Evolutionary conservation across 345 rosid genomes (phyloP), one percentile per base, ranked within the genome.

Genomic region (Hypericum androsaemum): DNA sequence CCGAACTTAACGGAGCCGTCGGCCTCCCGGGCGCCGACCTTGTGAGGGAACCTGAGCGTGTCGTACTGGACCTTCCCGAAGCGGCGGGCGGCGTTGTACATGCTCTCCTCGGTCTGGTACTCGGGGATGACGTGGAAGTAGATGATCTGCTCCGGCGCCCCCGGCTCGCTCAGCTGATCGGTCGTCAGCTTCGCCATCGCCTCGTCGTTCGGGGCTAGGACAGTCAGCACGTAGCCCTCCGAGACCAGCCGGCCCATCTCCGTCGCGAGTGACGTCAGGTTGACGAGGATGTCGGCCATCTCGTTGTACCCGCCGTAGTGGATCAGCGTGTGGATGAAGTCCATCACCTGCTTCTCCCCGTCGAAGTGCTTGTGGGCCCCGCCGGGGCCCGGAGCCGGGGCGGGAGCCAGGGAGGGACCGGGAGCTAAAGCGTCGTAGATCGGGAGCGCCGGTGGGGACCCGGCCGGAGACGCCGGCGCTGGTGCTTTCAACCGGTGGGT

Each of bases 231-330:
- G 57, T 92, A 92, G 0, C 98, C 98, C 58, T 92, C 97, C 0
- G 98, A 92, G 0, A 92, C 98, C 0, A 92, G 64, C 9, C 86
- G 73, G 13, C 94, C 95, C 97, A 92, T 88, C 67, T 92, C 95
- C 5, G 89, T 88, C 12, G 98, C 98, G 22, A 92, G 57, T 8
- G 98, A 92, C 2, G 98, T 88, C 37, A 92, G 56, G 43, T 92
- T 92, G 13, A 92, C 98, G 14, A 92, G 66, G 44, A 92, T 88
- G 43, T 92, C 98, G 5, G 97, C 98, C 85, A 92, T 77, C 65
- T 92, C 98, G 64, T 92, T 92, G 76, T 92, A 92, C 0, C 98
- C 98, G 0, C 98, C 95, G 74, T 88, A 92, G 59, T 80, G 88
- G 38, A 92, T 49, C 5, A 92, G 77, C 3, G 98, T 92, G 50